Conservation (phyloP, 306 rosid genomes). For the Glycyrrhiza uralensis region DNA sequence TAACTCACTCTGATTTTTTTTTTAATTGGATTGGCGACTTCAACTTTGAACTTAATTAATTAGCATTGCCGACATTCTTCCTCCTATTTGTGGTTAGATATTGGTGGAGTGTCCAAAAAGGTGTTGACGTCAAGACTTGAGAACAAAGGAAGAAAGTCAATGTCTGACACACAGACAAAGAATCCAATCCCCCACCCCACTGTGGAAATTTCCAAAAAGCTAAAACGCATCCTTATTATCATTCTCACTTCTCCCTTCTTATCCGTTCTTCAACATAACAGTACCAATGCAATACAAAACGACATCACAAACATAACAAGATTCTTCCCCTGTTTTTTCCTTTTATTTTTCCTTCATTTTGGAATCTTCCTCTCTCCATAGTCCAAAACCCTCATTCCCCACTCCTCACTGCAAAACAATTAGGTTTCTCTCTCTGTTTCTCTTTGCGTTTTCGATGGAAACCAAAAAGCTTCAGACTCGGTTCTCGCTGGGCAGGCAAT, state of each 20-base stretch:
- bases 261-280: background rate
- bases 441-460: conserved; percentile 37
- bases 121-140: no score
- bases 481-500: conserved; percentile 65
- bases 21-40: no score
- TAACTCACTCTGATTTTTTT: no score
- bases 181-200: no score
- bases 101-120: no score
- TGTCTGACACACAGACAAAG: no score
- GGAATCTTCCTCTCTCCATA: background rate
- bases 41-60: no score
- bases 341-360: background rate
- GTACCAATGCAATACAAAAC: background rate
- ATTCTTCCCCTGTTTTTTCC: background rate
- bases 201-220: no score
- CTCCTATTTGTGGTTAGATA: no score
- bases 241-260: background rate
- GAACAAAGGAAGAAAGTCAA: no score
- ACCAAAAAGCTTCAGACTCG: conserved; percentile 45
- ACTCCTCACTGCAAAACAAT: background rate
- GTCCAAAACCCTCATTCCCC: background rate
- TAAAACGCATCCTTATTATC: no score
- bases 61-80: no score
- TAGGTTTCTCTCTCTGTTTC: background rate
- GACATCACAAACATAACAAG: background rate